These are phyloP conservation scores for Blastocystis sp. DNA, from an alignment of 352 stramenopile genomes.

Conservation along the genomic window DNA sequence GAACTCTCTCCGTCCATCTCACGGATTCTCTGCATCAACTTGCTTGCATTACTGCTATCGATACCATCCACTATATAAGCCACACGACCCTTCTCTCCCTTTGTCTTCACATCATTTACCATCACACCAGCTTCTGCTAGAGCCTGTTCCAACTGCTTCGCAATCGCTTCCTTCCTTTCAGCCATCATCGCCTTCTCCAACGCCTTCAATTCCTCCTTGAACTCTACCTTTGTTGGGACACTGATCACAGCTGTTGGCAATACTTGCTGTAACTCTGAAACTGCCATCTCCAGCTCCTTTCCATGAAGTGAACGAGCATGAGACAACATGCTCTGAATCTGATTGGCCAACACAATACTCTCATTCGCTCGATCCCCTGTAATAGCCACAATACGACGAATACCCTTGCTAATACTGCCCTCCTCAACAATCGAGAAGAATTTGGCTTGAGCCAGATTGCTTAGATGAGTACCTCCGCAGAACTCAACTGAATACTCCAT, in stretches of 20 bases:
- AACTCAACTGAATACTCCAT: slow-evolving; percentile 93
- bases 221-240: slow-evolving; percentile 76
- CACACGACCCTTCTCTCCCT: slow-evolving; percentile 70
- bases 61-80: slow-evolving; percentile 85
- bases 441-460: slow-evolving; percentile 89
- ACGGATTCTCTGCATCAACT: slow-evolving; percentile 88
- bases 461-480: slow-evolving; percentile 95
- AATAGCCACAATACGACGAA: slow-evolving; percentile 89
- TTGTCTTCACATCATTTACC: slow-evolving; percentile 71
- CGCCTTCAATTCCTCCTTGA: slow-evolving; percentile 82
- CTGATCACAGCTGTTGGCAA: slow-evolving; percentile 76
- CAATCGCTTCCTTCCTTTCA: slow-evolving; percentile 75
- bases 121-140: slow-evolving; percentile 72
- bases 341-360: slow-evolving; percentile 80
- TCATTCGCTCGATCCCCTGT: slow-evolving; percentile 83
- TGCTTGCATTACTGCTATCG: slow-evolving; percentile 81
- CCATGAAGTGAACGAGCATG: slow-evolving; percentile 73
- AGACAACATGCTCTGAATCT: slow-evolving; percentile 79
- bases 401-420: slow-evolving; percentile 91
- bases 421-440: slow-evolving; percentile 95
- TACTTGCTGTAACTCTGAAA: slow-evolving; percentile 72
- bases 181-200: slow-evolving; percentile 80
- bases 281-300: slow-evolving; percentile 71
- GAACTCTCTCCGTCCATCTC: slow-evolving; percentile 82
- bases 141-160: slow-evolving; percentile 72